Base-by-base conservation (phyloP, 306 rosid genomes). In the Hylodesmum podocarpum region DNA sequence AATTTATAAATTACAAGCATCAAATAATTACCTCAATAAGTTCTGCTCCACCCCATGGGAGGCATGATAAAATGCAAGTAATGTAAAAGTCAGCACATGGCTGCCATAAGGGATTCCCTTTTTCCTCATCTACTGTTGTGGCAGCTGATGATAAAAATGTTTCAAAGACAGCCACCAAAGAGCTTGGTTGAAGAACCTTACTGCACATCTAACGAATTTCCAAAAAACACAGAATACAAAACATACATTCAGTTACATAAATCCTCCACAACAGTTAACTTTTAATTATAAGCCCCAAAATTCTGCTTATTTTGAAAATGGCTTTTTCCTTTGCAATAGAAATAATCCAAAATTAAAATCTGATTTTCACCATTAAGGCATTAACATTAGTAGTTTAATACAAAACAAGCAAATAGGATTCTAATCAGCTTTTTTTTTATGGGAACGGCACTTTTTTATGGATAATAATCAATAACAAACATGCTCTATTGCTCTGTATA, bases 1-100 rank as follows among this genome's bases (percentile, higher is more conserved):
- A 75, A 40, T 44, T 19, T 51, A n/a, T 15, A 59, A 51, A 25
- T 5, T 47, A 16, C 51, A 78, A 76, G 77, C 63, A 27, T 57
- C 24, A 51, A 69, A 82, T 78, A 62, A 68, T 67, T 90, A 95
- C 99, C 99, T 95, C 99, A 66, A 22, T 18, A 78, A 95, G 94
- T 83, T 95, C 99, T 28, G 97, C 97, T 83, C 96, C 99, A 43
- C 99, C 99, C 97, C 99, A 95, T 3, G 99, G 98, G 57, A 95
- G 96, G 88, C 92, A 95, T 28, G 99, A 91, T 55, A 95, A 84
- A 78, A 95, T 86, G 83, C 99, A 95, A 74, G 87, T 80, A 22
- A 95, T 89, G 83, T 92, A 95, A 80, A 95, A 95, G 86, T 95
- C 99, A 46, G 98, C 99, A 61, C 90, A 88, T 14, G 99, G 90